Conservation (phyloP, 345 rosid genomes). For the Populus alba region DNA sequence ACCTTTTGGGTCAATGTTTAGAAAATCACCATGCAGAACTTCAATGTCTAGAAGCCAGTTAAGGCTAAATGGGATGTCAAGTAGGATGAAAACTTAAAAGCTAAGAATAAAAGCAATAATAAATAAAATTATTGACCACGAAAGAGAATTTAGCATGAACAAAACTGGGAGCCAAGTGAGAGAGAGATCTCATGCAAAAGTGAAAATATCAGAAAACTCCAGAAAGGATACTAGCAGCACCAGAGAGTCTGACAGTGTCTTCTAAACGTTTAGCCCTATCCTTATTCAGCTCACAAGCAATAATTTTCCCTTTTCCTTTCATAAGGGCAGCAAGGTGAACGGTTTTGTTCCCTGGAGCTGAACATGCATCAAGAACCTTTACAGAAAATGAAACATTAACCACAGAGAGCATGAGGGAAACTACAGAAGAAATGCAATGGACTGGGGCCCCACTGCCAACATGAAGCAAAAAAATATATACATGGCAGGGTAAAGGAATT, state of each 20-base stretch:
- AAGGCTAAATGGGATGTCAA: conserved; percentile 24
- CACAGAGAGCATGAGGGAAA: not conserved
- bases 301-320: conserved; percentile 70
- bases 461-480: not conserved
- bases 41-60: conserved; percentile 53
- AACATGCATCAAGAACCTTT: conserved; percentile 96
- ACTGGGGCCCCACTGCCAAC: not conserved
- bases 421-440: conserved; percentile 1
- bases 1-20: conserved; percentile 61
- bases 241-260: conserved; percentile 71
- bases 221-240: conserved; percentile 79
- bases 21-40: conserved; percentile 59
- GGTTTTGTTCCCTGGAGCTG: conserved; percentile 99
- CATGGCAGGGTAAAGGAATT: too few species aligned
- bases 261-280: conserved; percentile 66
- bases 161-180: not conserved
- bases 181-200: not conserved
- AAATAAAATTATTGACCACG: not conserved
- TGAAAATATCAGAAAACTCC: conserved; percentile 2
- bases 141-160: too few species aligned
- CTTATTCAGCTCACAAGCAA: conserved; percentile 78
- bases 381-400: conserved; percentile 20
- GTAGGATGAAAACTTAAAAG: not conserved
- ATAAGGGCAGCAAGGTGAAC: conserved; percentile 91
- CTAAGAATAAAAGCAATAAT: not conserved